These are phyloP conservation scores for Tylopilus felleus DNA, from an alignment of 768 basidiomycete genomes.

Conservation along the genomic window DNA sequence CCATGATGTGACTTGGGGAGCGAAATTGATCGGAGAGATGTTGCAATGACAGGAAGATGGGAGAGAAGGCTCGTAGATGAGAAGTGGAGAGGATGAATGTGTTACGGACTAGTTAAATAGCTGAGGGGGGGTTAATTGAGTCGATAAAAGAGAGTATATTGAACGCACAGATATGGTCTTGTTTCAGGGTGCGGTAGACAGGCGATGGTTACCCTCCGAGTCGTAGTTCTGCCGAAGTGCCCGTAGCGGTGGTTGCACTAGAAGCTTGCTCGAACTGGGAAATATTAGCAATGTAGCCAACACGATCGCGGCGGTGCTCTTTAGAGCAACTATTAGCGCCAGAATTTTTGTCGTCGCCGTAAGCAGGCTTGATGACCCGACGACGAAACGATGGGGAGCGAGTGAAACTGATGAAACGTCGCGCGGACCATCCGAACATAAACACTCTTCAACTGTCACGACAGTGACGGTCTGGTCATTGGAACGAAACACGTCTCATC, in stretches of 20 bases:
- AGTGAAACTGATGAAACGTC: conserved; percentile 1
- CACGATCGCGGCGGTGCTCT: neutral
- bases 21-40: neutral
- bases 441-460: neutral
- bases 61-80: neutral
- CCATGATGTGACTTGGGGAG: conserved; percentile 20
- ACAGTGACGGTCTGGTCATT: neutral
- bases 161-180: conserved; percentile 12
- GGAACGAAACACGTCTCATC: conserved; percentile 13
- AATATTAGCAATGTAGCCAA: conserved; percentile 6
- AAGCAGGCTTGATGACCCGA: no score
- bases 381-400: neutral
- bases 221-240: neutral
- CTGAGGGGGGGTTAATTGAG: conserved; percentile 1
- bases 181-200: conserved; percentile 9
- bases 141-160: neutral
- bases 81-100: neutral
- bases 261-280: conserved; percentile 11
- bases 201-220: conserved; percentile 3
- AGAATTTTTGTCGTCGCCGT: neutral
- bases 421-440: neutral
- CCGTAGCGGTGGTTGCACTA: conserved; percentile 9
- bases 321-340: neutral
- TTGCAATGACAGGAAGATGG: neutral
- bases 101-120: conserved; percentile 5